phyloP scores from a whole-genome alignment of 2,329 filamentous ascomycete genomes.

The Fusarium pseudoanthophilum region DNA sequence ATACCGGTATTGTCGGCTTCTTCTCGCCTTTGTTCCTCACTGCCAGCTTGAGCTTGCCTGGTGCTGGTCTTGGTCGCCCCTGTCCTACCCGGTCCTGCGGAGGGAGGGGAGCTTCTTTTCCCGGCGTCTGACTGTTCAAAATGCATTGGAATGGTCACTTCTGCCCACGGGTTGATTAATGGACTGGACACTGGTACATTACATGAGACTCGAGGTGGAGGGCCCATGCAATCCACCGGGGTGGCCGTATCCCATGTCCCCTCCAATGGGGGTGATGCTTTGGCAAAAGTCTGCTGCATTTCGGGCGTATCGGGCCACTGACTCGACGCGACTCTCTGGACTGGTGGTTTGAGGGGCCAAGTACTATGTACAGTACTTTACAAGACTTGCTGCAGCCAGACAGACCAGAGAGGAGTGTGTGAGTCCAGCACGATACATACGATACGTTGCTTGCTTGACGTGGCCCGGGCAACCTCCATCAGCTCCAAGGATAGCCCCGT shows the following conservation, averaged over 20 bases:
- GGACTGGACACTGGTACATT: slow-evolving; percentile 32
- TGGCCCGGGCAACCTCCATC: slow-evolving; percentile 38
- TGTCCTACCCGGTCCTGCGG: slow-evolving; percentile 32
- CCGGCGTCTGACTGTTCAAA: slow-evolving; percentile 13
- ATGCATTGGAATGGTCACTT: slow-evolving; percentile 19
- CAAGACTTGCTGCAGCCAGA: not conserved
- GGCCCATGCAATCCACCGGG: slow-evolving; percentile 43
- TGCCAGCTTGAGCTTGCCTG: not conserved
- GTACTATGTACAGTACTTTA: not conserved
- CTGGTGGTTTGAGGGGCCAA: slow-evolving; percentile 23
- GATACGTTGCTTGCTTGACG: slow-evolving; percentile 18
- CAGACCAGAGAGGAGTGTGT: slow-evolving; percentile 11
- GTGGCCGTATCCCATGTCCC: slow-evolving; percentile 36
- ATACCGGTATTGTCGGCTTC: slow-evolving; percentile 24
- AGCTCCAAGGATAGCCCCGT: slow-evolving; percentile 38
- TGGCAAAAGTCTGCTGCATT: slow-evolving; percentile 44
- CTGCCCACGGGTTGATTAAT: slow-evolving; percentile 34
- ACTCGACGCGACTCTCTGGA: slow-evolving; percentile 27
- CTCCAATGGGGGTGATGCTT: slow-evolving; percentile 44
- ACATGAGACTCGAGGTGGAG: slow-evolving; percentile 40
- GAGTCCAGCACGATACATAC: not conserved
- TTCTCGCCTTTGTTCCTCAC: slow-evolving; percentile 13
- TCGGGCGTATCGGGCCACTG: slow-evolving; percentile 41
- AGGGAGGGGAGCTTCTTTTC: slow-evolving; percentile 28
- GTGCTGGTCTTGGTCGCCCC: slow-evolving; percentile 6